These are phyloP conservation scores for Crithidia fasciculata DNA, from an alignment of 208 protist genomes.

Conservation along the genomic window DNA sequence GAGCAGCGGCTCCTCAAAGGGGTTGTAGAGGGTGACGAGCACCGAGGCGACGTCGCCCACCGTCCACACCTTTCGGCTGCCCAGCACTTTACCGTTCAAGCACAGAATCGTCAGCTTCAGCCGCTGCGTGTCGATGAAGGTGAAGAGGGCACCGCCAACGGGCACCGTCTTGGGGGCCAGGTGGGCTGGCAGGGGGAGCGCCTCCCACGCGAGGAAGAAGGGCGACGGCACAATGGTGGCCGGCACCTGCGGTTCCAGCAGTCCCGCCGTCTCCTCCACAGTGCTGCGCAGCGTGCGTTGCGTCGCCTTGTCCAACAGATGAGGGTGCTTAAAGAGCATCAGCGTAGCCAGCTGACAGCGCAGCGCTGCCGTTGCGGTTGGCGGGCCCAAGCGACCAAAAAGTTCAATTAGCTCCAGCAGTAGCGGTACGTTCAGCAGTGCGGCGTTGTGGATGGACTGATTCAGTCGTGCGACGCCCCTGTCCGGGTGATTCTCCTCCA, in stretches of 20 bases:
- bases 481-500: constrained; percentile 34
- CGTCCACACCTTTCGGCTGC: constrained; percentile 81
- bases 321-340: constrained; percentile 74
- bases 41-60: constrained; percentile 82
- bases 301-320: constrained; percentile 47
- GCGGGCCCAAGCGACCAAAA: constrained; percentile 40
- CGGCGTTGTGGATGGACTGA: constrained; percentile 30
- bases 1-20: constrained; percentile 48
- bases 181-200: constrained; percentile 73
- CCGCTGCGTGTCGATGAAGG: constrained; percentile 87
- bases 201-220: constrained; percentile 76
- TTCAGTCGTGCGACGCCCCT: constrained; percentile 29
- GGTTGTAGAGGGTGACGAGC: constrained; percentile 77
- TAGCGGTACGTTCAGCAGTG: constrained; percentile 52
- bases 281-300: constrained; percentile 52
- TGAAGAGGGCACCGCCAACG: constrained; percentile 84
- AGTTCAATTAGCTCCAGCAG: constrained; percentile 69
- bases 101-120: constrained; percentile 85
- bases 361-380: constrained; percentile 34
- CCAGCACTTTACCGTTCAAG: constrained; percentile 77
- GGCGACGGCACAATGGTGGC: constrained; percentile 40
- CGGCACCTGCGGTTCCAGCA: constrained; percentile 37
- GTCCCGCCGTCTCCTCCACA: constrained; percentile 36
- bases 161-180: constrained; percentile 82
- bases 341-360: constrained; percentile 65